Base-by-base conservation (phyloP, 2,329 filamentous ascomycete species). In the Polytolypa hystricis region DNA sequence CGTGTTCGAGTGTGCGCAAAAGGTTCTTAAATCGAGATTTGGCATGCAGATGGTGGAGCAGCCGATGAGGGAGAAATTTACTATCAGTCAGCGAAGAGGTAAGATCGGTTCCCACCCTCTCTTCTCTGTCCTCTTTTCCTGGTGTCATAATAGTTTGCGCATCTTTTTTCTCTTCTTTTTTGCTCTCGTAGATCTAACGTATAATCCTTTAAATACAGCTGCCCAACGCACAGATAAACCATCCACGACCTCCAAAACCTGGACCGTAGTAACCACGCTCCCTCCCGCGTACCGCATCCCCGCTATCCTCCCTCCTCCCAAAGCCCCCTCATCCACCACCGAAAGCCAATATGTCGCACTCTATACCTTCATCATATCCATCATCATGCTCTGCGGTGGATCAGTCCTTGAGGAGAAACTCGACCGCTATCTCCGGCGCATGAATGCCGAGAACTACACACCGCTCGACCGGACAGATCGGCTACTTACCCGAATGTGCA, bases 41-140 rank as follows among this genome's bases (percentile, higher is more conserved):
- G 91, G 91, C n/a, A 94, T 96, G 86, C 73, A 87, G 56, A 73
- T 98, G 69, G 70, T 76, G 3, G 87, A 95, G 60, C 67, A 96
- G 33, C 86, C 91, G 0, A 67, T 73, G 1, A 74, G 73, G 51
- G 89, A 95, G 52, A 93, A 86, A 58, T 71, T 83, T 33, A 85
- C 85, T 0, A 61, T 94, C 21, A 77, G 77, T 41, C 83, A 93
- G 54, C 75, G 84, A 49, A 79, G 82, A 68, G 82, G 81, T 79
- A 62, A 42, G 63, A 52, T 37, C 25, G 41, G 11, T 27, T 35
- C 14, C 7, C 25, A 20, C 27, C 25, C 10, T 28, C 17, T 30
- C 31, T 35, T 31, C 44, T 3, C 3, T 10, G 15, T 2, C 19
- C n/a, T 25, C 5, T 17, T 12, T 37, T 6, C 9, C 7, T 19